Evolutionary conservation across 768 basidiomycete species (phyloP).

Genomic region (Suillus placidus): DNA sequence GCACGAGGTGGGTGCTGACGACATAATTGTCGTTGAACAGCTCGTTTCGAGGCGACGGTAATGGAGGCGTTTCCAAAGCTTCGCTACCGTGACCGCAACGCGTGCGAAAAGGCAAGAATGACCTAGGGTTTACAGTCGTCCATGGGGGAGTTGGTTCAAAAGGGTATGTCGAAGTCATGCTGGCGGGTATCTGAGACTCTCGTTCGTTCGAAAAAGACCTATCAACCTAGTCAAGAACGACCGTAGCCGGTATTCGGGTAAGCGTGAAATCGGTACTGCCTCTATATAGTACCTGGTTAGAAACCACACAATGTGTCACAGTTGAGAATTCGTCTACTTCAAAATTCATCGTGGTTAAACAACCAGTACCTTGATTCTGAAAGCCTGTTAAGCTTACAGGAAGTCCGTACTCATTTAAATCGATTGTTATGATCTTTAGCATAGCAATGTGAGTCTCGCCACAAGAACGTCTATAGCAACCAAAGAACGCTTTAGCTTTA

Average conservation of each 20-base stretch:
- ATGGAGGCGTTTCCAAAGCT: constrained; percentile 11
- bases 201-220: not conserved
- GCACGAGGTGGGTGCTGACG: constrained; percentile 34
- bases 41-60: constrained; percentile 26
- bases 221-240: not conserved
- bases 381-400: not conserved
- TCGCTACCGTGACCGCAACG: constrained; percentile 17
- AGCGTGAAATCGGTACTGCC: not conserved
- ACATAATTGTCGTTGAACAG: constrained; percentile 24
- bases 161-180: constrained; percentile 19
- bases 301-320: not conserved
- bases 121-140: constrained; percentile 26
- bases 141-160: constrained; percentile 25
- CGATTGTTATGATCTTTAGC: not conserved
- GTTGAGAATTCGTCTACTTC: not conserved
- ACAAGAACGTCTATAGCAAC: not conserved
- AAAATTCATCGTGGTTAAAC: not conserved
- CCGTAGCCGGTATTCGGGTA: not conserved
- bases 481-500: not conserved
- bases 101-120: constrained; percentile 16
- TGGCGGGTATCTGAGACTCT: not conserved
- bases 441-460: no score
- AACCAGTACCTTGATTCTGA: not conserved
- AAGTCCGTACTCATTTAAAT: not conserved
- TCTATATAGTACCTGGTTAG: not conserved